These are phyloP conservation scores for Akanthomyces lecanii DNA, from an alignment of 2,329 filamentous ascomycete species.

Conservation along the genomic window DNA sequence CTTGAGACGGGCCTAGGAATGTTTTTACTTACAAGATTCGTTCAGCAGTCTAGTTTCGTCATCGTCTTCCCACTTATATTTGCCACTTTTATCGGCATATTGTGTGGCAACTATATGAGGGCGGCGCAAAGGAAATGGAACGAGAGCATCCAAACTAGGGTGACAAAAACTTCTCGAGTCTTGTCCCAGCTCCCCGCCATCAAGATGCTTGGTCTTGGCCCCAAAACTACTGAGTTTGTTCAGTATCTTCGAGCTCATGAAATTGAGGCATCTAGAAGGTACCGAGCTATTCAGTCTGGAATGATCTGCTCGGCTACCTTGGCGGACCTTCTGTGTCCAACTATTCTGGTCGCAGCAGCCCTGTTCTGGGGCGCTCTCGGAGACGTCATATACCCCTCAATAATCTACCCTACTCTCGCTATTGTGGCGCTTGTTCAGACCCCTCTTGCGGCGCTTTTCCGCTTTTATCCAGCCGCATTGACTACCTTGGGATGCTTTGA, in stretches of 20 bases:
- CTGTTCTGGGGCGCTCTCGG: not conserved
- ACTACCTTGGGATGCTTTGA: slow-evolving; percentile 7
- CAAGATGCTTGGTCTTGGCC: slow-evolving; percentile 1
- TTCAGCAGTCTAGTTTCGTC: not conserved
- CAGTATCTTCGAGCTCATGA: not conserved
- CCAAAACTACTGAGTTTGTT: not conserved
- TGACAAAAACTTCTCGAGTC: not conserved
- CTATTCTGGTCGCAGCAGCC: not conserved
- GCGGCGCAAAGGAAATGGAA: not conserved
- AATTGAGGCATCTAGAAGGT: not conserved
- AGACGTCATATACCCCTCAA: not conserved
- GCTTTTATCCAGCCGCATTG: not conserved
- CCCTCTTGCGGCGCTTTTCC: not conserved
- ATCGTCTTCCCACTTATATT: not conserved
- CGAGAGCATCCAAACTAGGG: not conserved
- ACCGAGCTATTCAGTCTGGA: not conserved
- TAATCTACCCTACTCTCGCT: not conserved
- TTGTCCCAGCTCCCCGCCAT: not conserved
- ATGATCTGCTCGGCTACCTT: not conserved
- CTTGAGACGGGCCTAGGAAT: not conserved
- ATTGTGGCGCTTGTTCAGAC: not conserved
- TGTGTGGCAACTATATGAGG: not conserved
- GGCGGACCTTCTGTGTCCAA: not conserved
- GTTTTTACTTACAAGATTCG: not conserved
- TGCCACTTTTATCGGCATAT: not conserved